These are phyloP conservation scores for Suillus bovinus DNA, from an alignment of 768 basidiomycete species.

Conservation along the genomic window DNA sequence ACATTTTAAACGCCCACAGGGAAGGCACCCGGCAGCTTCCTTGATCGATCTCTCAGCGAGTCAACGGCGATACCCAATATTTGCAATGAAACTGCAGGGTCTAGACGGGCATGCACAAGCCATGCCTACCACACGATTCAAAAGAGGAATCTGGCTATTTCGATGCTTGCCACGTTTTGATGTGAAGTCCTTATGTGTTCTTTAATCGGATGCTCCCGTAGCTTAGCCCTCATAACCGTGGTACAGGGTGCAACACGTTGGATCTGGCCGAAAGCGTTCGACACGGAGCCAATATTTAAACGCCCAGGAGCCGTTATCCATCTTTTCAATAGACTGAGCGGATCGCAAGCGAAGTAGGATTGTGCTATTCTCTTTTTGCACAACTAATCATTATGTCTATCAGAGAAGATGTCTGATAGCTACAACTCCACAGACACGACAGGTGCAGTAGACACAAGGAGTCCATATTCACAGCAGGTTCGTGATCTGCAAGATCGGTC, in stretches of 20 bases:
- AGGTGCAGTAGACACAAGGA: neutral
- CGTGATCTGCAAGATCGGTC: neutral
- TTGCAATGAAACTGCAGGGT: neutral
- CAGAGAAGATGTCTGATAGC: conserved; percentile 10
- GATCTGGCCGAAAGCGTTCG: neutral
- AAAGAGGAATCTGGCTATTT: neutral
- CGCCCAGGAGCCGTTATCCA: neutral
- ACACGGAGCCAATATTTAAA: neutral
- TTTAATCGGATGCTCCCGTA: neutral
- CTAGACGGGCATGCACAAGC: neutral
- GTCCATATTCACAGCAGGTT: conserved; percentile 2
- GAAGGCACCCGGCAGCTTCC: neutral
- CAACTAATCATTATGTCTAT: neutral
- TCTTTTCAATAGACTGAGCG: neutral
- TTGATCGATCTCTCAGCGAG: neutral
- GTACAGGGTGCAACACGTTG: conserved; percentile 1
- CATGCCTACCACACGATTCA: neutral
- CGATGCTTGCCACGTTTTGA: conserved; percentile 1
- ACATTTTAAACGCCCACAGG: neutral
- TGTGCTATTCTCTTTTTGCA: neutral
- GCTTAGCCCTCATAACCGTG: neutral
- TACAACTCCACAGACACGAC: conserved; percentile 16
- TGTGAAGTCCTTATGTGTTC: neutral
- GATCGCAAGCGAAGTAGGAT: neutral
- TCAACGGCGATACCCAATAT: neutral